These are phyloP conservation scores for Xerocomellus intermedius DNA, from an alignment of 768 basidiomycete species.

Conservation along the genomic window DNA sequence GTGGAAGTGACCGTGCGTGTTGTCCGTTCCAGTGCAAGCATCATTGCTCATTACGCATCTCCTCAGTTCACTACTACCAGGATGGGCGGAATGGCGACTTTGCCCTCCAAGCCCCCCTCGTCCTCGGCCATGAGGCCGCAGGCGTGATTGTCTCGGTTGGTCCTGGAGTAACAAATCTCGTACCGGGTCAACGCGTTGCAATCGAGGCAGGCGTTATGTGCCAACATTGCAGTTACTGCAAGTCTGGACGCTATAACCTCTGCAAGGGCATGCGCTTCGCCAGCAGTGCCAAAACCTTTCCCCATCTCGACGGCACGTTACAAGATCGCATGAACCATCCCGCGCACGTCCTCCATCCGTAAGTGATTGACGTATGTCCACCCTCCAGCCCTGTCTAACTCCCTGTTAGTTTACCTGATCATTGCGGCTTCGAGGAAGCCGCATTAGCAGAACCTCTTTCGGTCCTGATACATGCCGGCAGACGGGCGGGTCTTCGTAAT, in stretches of 20 bases:
- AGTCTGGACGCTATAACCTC: constrained; percentile 84
- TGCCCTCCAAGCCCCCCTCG: constrained; percentile 78
- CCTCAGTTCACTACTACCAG: constrained; percentile 83
- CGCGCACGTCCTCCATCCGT: constrained; percentile 83
- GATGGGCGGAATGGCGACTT: constrained; percentile 94
- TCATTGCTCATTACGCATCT: constrained; percentile 1
- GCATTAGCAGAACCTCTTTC: constrained; percentile 93
- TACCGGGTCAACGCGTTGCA: constrained; percentile 83
- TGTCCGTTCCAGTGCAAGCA: background rate
- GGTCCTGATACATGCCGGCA: constrained; percentile 71
- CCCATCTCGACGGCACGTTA: constrained; percentile 91
- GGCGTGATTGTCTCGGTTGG: constrained; percentile 85
- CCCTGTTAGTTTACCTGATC: constrained; percentile 63
- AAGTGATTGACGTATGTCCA: constrained; percentile 33
- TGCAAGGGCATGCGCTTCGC: constrained; percentile 90
- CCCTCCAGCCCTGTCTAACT: constrained; percentile 9
- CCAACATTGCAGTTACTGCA: constrained; percentile 67
- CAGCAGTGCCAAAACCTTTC: constrained; percentile 85
- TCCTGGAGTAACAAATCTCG: constrained; percentile 59
- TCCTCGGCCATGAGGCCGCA: constrained; percentile 93
- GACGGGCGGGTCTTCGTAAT: constrained; percentile 41
- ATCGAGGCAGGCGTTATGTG: constrained; percentile 94
- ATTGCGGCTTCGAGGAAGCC: constrained; percentile 73
- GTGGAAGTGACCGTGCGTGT: constrained; percentile 75
- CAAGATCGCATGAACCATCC: constrained; percentile 90